Conservation (phyloP, 129 eudicot genomes). For the Cynara cardunculus region DNA sequence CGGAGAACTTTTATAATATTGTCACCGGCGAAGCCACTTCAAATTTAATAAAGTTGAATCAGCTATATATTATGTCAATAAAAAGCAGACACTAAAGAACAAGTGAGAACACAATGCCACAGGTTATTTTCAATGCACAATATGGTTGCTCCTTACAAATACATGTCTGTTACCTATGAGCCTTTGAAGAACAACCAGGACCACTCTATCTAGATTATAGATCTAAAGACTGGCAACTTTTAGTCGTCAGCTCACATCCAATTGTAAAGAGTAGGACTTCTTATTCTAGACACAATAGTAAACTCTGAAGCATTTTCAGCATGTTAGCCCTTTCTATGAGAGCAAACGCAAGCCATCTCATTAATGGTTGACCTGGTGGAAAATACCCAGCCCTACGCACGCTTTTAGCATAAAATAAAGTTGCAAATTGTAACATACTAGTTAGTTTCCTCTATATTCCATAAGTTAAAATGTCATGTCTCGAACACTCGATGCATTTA, state of each 20-base stretch:
- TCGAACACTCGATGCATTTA: background rate
- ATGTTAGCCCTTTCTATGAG: no score
- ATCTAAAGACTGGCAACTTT: no score
- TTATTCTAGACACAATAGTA: no score
- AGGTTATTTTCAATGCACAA: background rate
- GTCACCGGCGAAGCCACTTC: slow-evolving; percentile 76
- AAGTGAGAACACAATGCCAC: background rate
- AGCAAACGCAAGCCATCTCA: background rate
- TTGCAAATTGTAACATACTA: background rate
- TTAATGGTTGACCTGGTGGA: background rate
- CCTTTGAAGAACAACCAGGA: no score
- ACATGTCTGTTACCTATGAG: no score
- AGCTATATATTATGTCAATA: background rate
- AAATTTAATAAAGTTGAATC: slow-evolving; percentile 11
- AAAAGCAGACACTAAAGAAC: background rate
- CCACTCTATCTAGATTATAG: no score
- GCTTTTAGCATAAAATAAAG: background rate
- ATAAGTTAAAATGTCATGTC: background rate
- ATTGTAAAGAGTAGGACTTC: background rate
- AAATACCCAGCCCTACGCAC: background rate
- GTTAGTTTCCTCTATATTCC: background rate
- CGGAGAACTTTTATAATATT: slow-evolving; percentile 66
- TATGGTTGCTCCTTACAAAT: background rate
- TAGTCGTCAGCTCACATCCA: background rate
- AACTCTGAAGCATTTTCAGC: no score